Evolutionary conservation across 441 rosid species (phyloP), one percentile per base, ranked within the genome.

Genomic region (Corymbia calophylla): DNA sequence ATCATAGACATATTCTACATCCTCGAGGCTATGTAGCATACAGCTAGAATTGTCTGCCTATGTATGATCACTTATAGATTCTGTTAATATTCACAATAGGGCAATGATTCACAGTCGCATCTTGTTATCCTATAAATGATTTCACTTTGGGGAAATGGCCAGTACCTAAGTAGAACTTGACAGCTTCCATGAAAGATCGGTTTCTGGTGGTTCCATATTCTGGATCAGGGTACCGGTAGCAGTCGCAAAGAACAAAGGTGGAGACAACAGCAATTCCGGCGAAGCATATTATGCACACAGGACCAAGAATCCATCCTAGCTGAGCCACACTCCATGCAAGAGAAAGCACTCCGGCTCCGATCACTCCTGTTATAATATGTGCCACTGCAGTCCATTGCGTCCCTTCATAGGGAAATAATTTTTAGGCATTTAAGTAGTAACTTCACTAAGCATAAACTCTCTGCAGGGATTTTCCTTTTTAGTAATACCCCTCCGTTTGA

Each of bases 301-400:
- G 95, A 44, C 95, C 95, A 7, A 89, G 93, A 66, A 94, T 82
- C 95, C 95, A 94, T 8, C 95, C 95, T 2, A 94, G 86, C 88
- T 93, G 94, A 7, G 95, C 95, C 77, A 91, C 82, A 66, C 94
- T 88, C 95, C 95, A 94, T 48, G 94, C 94, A 1, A 94, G 85
- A 7, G 95, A 94, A 13, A 94, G 90, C 47, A 93, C 95, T 14
- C 95, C 95, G 1, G 95, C 92, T 19, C 95, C 95, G n/a, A 94
- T 92, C 68, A 94, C 94, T 12, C 91, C 95, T 1, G 95, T 93
- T 70, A 94, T 93, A 86, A 94, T 87, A 86, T 93, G 94, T 2
- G 95, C 95, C 89, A 89, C 91, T 1, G 94, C 95, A 1, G 93
- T 94, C 95, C 94, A 93, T 64, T 84, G 19, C 4, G 87, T 90